These are phyloP conservation scores for Fusarium setosum DNA, from an alignment of 2,329 filamentous ascomycete genomes.

Conservation along the genomic window DNA sequence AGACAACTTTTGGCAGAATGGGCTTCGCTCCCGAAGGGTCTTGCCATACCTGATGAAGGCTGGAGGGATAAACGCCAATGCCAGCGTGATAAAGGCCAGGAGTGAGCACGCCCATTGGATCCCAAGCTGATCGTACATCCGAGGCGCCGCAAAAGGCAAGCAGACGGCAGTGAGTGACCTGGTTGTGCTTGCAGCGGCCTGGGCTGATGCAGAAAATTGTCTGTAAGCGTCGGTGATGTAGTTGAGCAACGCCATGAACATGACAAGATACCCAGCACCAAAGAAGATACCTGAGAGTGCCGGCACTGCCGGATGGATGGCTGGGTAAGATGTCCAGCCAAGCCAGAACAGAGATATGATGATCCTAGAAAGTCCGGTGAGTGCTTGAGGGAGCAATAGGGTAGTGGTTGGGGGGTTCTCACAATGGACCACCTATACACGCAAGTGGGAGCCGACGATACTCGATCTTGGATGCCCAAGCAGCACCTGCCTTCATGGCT, in stretches of 20 bases:
- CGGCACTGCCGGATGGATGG: not conserved
- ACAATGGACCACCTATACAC: slow-evolving; percentile 19
- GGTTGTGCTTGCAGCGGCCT: slow-evolving; percentile 9
- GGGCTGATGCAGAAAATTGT: slow-evolving; percentile 15
- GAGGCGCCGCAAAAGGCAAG: slow-evolving; percentile 19
- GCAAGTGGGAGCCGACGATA: slow-evolving; percentile 32
- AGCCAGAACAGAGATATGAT: slow-evolving; percentile 33
- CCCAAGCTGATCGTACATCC: slow-evolving; percentile 25
- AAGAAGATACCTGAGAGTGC: not conserved
- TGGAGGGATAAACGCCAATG: not conserved
- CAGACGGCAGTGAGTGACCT: slow-evolving; percentile 14
- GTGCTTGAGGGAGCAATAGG: too few species aligned
- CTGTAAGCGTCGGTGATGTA: slow-evolving; percentile 16
- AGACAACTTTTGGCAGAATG: not conserved
- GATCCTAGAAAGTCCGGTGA: not conserved
- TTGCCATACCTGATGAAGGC: not conserved
- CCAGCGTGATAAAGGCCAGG: not conserved
- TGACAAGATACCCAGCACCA: not conserved
- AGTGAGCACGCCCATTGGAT: slow-evolving; percentile 27
- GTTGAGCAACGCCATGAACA: slow-evolving; percentile 6
- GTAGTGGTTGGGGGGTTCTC: not conserved
- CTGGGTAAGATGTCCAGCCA: slow-evolving; percentile 20
- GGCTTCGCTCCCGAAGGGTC: not conserved
- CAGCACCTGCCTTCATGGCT: not conserved
- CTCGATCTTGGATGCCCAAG: slow-evolving; percentile 23